These are phyloP conservation scores for Cadophora sp. DNA, from an alignment of 2,329 filamentous ascomycete genomes.

Conservation along the genomic window DNA sequence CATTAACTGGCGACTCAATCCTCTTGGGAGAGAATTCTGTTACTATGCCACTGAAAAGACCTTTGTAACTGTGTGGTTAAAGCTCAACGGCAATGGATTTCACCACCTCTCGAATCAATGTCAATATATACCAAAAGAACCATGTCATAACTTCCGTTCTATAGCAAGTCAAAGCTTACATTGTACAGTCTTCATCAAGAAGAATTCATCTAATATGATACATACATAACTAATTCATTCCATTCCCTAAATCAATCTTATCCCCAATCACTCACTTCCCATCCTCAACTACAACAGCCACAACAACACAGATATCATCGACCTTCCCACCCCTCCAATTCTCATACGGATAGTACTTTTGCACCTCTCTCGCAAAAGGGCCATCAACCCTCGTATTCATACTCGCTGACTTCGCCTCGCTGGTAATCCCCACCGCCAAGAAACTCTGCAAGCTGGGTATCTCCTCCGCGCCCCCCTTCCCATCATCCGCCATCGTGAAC, in stretches of 20 bases:
- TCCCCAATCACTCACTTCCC: slow-evolving; percentile 34
- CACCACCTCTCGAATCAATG: too few relatives aligned
- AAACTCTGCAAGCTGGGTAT: slow-evolving; percentile 71
- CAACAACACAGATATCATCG: slow-evolving; percentile 92
- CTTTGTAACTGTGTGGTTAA: too few relatives aligned
- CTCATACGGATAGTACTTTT: slow-evolving; percentile 85
- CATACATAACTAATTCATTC: background rate
- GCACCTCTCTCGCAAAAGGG: slow-evolving; percentile 94
- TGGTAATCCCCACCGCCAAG: slow-evolving; percentile 79
- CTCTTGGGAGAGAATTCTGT: too few relatives aligned
- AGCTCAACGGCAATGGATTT: too few relatives aligned
- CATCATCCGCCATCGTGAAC: slow-evolving; percentile 57
- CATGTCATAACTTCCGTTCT: too few relatives aligned
- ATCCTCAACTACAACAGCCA: slow-evolving; percentile 77
- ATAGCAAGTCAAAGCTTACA: too few relatives aligned
- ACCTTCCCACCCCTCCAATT: slow-evolving; percentile 91
- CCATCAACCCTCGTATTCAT: slow-evolving; percentile 83
- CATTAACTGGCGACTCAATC: too few relatives aligned
- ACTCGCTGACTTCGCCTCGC: slow-evolving; percentile 85
- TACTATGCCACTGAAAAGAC: too few relatives aligned
- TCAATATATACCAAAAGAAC: too few relatives aligned
- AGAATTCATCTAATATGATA: slow-evolving; percentile 8
- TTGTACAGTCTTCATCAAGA: slow-evolving; percentile 11
- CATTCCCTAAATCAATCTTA: too few relatives aligned
- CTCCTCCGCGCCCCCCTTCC: slow-evolving; percentile 45